Evolutionary conservation across 1,284 basidiomycete species (phyloP).

Genomic region (Apiotrichum sp.): DNA sequence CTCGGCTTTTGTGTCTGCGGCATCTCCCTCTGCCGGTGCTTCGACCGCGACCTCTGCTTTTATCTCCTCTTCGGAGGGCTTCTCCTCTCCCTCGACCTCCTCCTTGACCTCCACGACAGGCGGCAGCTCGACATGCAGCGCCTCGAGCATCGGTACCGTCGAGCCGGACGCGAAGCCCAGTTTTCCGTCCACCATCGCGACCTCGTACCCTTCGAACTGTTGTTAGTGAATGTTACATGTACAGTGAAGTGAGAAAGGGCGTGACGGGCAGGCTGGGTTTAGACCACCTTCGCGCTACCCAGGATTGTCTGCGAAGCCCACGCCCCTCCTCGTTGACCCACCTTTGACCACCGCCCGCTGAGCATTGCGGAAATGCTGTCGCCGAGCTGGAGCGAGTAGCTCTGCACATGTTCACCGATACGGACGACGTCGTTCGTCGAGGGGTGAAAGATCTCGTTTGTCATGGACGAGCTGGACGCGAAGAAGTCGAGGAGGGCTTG

Average conservation of each 20-base stretch:
- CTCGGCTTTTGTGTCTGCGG: too few relatives aligned
- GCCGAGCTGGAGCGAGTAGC: constrained; percentile 87
- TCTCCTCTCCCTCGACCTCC: constrained; percentile 3
- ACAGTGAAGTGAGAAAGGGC: too few relatives aligned
- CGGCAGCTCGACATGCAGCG: constrained; percentile 57
- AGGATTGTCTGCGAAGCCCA: too few relatives aligned
- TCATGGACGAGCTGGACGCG: constrained; percentile 73
- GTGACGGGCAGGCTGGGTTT: too few relatives aligned
- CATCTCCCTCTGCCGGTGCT: too few relatives aligned
- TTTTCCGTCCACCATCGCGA: constrained; percentile 81
- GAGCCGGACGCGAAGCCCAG: constrained; percentile 76
- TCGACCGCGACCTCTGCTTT: not conserved
- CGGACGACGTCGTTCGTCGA: constrained; percentile 64
- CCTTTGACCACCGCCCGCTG: constrained; percentile 69
- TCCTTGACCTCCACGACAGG: constrained; percentile 23
- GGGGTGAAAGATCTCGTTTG: constrained; percentile 83
- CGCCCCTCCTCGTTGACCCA: constrained; percentile 38
- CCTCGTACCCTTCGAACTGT: constrained; percentile 95
- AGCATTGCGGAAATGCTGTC: constrained; percentile 75
- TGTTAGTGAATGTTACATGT: not conserved
- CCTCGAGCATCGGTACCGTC: constrained; percentile 52
- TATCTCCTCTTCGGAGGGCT: not conserved
- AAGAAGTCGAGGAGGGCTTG: constrained; percentile 71
- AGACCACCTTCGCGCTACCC: not conserved
- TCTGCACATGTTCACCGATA: constrained; percentile 93